phyloP scores from a whole-genome alignment of 2,329 filamentous ascomycete species.

The Domatiomyces globalis region DNA sequence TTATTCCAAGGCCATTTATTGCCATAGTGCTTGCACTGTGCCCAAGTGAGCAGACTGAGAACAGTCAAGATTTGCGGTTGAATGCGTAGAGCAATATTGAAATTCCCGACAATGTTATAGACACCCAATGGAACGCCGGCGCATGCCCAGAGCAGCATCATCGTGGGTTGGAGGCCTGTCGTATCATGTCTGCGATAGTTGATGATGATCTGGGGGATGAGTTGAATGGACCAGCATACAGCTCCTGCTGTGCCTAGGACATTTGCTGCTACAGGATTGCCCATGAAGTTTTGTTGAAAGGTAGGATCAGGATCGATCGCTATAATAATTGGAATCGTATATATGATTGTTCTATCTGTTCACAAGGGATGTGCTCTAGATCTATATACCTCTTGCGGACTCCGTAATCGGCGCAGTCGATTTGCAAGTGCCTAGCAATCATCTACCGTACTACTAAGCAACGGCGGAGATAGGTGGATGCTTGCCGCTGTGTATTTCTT shows the following conservation, averaged over 20 bases:
- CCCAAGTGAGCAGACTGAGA: slow-evolving; percentile 40
- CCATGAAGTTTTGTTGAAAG: slow-evolving; percentile 36
- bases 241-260: slow-evolving; percentile 43
- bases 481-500: too few relatives aligned
- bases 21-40: slow-evolving; percentile 41
- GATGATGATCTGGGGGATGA: slow-evolving; percentile 55
- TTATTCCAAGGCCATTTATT: slow-evolving; percentile 41
- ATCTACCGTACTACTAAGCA: too few relatives aligned
- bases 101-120: slow-evolving; percentile 41
- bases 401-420: too few relatives aligned
- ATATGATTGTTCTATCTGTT: too few relatives aligned
- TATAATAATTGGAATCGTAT: too few relatives aligned
- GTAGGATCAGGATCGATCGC: too few relatives aligned
- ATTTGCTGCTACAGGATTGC: slow-evolving; percentile 42
- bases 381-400: too few relatives aligned
- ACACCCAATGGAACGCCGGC: slow-evolving; percentile 54
- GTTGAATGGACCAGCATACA: slow-evolving; percentile 25
- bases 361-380: too few relatives aligned
- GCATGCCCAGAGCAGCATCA: slow-evolving; percentile 59
- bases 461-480: too few relatives aligned
- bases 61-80: slow-evolving; percentile 43
- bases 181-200: slow-evolving; percentile 55
- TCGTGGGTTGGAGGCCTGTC: slow-evolving; percentile 49
- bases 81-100: slow-evolving; percentile 40
- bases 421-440: too few relatives aligned